Conservation (phyloP, 768 basidiomycete genomes). For the Auriscalpium vulgare region DNA sequence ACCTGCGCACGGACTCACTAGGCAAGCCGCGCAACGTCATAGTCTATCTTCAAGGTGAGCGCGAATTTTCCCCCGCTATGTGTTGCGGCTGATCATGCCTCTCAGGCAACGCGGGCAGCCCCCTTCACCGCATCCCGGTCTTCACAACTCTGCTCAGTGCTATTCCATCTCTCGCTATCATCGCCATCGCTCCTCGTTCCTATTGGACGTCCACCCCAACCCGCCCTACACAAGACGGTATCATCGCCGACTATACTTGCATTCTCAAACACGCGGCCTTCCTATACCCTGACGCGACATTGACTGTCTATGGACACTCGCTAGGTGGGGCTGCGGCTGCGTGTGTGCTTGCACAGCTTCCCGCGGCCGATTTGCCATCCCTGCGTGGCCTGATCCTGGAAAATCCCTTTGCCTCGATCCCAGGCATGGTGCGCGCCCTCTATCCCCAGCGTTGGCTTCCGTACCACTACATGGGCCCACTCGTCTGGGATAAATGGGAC, state of each 20-base stretch:
- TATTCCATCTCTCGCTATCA: conserved; percentile 17
- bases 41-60: conserved; percentile 30
- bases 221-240: conserved; percentile 30
- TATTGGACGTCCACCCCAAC: conserved; percentile 39
- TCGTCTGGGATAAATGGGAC: conserved; percentile 42
- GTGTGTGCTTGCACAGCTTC: conserved; percentile 26
- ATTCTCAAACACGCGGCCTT: conserved; percentile 25
- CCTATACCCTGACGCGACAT: conserved; percentile 24
- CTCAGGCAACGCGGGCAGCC: conserved; percentile 44
- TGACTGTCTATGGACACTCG: conserved; percentile 41
- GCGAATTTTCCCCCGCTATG: too few relatives aligned
- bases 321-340: conserved; percentile 38
- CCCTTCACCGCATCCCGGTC: conserved; percentile 35
- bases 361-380: background rate
- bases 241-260: conserved; percentile 33
- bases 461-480: conserved; percentile 37
- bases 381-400: conserved; percentile 37
- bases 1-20: conserved; percentile 10
- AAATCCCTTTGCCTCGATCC: conserved; percentile 41
- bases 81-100: background rate
- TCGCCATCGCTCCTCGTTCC: conserved; percentile 40
- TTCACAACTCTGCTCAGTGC: conserved; percentile 27
- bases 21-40: conserved; percentile 17
- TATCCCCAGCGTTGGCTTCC: conserved; percentile 43
- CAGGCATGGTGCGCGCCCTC: conserved; percentile 37